Evolutionary conservation across 108 stramenopile genomes (phyloP).

Genomic region (Nannochloropsis gaditana): DNA sequence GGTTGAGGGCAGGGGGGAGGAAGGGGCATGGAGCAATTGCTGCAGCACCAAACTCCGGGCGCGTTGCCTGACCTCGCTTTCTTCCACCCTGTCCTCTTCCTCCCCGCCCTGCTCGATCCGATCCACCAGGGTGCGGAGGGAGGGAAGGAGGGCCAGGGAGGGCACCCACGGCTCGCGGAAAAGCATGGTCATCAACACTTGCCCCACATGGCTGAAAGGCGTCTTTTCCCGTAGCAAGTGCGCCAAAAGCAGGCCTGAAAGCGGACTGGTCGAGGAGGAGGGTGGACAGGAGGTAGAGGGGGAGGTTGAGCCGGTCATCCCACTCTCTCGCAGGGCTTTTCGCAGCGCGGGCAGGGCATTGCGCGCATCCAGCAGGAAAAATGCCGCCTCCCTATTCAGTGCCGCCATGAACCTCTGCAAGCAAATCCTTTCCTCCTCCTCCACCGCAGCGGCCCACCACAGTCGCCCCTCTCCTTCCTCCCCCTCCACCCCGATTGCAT

Average conservation of each 20-base stretch:
- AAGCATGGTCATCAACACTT: neutral
- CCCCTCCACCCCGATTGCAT: neutral
- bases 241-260: neutral
- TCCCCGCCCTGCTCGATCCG: neutral
- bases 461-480: neutral
- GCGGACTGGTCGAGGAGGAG: neutral
- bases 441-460: neutral
- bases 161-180: neutral
- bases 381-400: neutral
- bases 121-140: neutral
- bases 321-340: slow-evolving; percentile 2
- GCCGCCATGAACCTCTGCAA: neutral
- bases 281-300: neutral
- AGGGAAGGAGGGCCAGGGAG: neutral
- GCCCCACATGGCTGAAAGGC: neutral
- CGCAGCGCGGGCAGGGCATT: neutral
- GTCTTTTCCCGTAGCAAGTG: neutral
- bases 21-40: neutral
- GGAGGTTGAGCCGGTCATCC: neutral
- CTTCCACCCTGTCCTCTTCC: neutral
- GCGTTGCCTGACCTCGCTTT: neutral
- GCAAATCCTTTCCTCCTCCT: neutral
- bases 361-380: neutral
- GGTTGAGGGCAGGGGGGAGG: neutral
- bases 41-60: neutral